Conservation (phyloP, 2,329 filamentous ascomycete species). For the Fusarium irregulare region DNA sequence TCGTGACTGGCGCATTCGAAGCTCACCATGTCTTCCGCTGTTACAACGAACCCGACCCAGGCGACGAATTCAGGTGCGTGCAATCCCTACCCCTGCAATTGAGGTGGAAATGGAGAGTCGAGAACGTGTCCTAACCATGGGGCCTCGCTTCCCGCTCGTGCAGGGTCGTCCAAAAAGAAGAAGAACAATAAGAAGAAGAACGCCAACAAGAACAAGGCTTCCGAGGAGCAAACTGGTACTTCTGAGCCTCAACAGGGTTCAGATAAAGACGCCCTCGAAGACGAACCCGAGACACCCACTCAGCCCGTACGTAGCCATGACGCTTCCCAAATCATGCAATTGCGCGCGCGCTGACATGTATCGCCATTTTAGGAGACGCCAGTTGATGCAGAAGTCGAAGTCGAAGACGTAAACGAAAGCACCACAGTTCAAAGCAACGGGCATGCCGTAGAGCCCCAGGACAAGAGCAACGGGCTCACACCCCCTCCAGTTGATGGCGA, state of each 20-base stretch:
- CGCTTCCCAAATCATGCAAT: constrained; percentile 22
- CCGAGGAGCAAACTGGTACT: constrained; percentile 50
- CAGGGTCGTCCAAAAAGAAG: constrained; percentile 64
- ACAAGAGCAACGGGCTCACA: constrained; percentile 56
- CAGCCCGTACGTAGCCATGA: constrained; percentile 48
- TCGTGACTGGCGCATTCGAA: constrained; percentile 34
- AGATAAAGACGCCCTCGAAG: constrained; percentile 58
- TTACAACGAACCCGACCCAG: constrained; percentile 51
- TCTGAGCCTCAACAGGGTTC: constrained; percentile 49
- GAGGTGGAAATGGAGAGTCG: constrained; percentile 36
- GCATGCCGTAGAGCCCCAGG: constrained; percentile 51
- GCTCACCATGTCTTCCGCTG: constrained; percentile 55
- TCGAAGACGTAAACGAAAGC: constrained; percentile 31
- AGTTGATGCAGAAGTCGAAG: constrained; percentile 36
- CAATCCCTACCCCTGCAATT: constrained; percentile 42
- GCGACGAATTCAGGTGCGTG: constrained; percentile 52
- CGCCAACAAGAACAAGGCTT: constrained; percentile 59
- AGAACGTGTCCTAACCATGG: constrained; percentile 50
- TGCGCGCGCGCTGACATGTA: constrained; percentile 42
- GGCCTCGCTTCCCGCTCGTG: constrained; percentile 36
- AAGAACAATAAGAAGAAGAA: constrained; percentile 71
- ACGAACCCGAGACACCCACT: constrained; percentile 57
- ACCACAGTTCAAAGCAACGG: constrained; percentile 52
- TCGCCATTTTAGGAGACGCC: constrained; percentile 45
- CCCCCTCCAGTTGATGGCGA: constrained; percentile 42